Evolutionary conservation across 2,329 filamentous ascomycete genomes (phyloP), one percentile per base, ranked within the genome.

Genomic region (Pseudogymnoascus sp.): DNA sequence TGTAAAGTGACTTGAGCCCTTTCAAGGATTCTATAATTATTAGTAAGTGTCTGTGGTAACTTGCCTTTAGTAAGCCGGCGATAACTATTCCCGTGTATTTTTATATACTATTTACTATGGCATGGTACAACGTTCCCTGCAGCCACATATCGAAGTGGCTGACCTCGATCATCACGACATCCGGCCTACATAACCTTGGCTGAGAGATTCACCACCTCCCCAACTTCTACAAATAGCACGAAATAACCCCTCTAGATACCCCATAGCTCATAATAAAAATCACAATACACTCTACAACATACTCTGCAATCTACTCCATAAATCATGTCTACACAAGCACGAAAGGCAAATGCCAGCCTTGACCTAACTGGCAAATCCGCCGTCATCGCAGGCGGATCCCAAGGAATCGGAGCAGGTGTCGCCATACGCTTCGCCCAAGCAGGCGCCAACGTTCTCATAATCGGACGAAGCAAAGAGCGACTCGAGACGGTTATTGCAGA

Each of bases 401-500:
- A 54, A 18, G 43, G 43, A 33, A 54, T 54, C 43, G 43, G 43
- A 54, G 43, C 43, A 33, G 43, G 43, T 5, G n/a, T 54, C n/a
- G 43, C 43, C 43, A 54, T 54, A 25, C 43, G 43, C n/a, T 54
- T 54, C n/a, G 43, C 43, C 43, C 25, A 54, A 6, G 43, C 43
- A 12, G 43, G 43, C 9, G 43, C 43, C 25, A 54, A 54, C 16
- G 43, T 54, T 3, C 2, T 54, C n/a, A 33, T 54, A 7, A 14
- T 54, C 18, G 43, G 43, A 18, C 43, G 43, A 11, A 54, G 11
- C 28, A 54, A 33, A 33, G 43, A 30, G 25, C 43, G 43, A 18
- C 43, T 54, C 43, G 4, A 54, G 7, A 18, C 5, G n/a, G 43
- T 54, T 18, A 54, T 54, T 16, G 16, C 43, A 33, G 43, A 54